These are phyloP conservation scores for Saprolegnia parasitica DNA, from an alignment of 352 stramenopile genomes.

Conservation along the genomic window DNA sequence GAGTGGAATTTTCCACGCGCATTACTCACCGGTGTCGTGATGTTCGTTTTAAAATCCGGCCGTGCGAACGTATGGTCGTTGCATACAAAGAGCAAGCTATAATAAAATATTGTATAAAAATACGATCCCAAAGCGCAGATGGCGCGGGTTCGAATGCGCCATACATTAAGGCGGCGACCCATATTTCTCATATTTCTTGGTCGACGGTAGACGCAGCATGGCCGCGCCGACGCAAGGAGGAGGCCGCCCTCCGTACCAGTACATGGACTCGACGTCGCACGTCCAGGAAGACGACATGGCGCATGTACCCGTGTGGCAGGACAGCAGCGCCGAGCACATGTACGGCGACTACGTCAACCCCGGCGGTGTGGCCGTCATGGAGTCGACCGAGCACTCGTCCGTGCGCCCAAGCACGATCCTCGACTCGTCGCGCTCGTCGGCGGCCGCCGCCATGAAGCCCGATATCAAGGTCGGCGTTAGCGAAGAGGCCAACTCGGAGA, in stretches of 20 bases:
- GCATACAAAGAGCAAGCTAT: not conserved
- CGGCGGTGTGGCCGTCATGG: slow-evolving; percentile 30
- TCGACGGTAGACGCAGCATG: not conserved
- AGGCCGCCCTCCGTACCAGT: not conserved
- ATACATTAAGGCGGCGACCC: not conserved
- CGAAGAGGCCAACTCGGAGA: slow-evolving; percentile 38
- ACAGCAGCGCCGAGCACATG: slow-evolving; percentile 64
- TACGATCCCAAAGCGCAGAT: not conserved
- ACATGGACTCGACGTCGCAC: slow-evolving; percentile 14
- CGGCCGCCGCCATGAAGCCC: slow-evolving; percentile 15
- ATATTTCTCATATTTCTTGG: slow-evolving; percentile 3
- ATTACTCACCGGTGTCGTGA: not conserved
- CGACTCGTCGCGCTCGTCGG: slow-evolving; percentile 29
- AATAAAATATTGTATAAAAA: not conserved
- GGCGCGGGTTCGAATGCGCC: not conserved
- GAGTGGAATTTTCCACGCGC: not conserved
- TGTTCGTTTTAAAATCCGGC: not conserved
- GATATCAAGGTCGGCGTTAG: slow-evolving; percentile 73
- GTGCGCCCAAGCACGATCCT: slow-evolving; percentile 46
- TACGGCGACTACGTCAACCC: slow-evolving; percentile 66
- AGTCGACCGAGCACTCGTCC: slow-evolving; percentile 19
- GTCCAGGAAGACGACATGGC: slow-evolving; percentile 21
- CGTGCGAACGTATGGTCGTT: not conserved
- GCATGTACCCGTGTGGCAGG: slow-evolving; percentile 48
- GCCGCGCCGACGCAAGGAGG: not conserved